These are phyloP conservation scores for Fusarium chuoi DNA, from an alignment of 2,329 filamentous ascomycete genomes.

Conservation along the genomic window DNA sequence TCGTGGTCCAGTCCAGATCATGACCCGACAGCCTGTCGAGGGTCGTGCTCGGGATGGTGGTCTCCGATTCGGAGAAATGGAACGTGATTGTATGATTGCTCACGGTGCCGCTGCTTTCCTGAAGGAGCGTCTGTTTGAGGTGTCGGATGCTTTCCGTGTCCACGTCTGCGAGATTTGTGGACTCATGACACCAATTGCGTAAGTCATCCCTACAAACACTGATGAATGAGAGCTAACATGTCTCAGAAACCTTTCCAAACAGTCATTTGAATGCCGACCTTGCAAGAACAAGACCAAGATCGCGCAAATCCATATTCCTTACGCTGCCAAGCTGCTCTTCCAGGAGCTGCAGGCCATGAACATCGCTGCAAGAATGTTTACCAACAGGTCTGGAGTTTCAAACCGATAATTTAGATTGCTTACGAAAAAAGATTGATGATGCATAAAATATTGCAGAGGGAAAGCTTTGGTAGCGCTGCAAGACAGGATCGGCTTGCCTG, in stretches of 20 bases:
- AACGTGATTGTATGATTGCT: constrained; percentile 99
- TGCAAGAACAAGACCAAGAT: constrained; percentile 99
- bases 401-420: constrained; percentile 64
- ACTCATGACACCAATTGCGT: constrained; percentile 99
- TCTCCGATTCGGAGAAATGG: constrained; percentile 99
- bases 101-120: constrained; percentile 96
- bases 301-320: constrained; percentile 96
- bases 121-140: constrained; percentile 96
- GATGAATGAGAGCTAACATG: constrained; percentile 47
- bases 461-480: constrained; percentile 6
- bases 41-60: constrained; percentile 98
- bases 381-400: constrained; percentile 79
- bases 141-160: constrained; percentile 96
- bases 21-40: constrained; percentile 96
- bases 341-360: constrained; percentile 99
- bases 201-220: constrained; percentile 60
- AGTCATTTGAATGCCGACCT: constrained; percentile 94
- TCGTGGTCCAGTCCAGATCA: constrained; percentile 93
- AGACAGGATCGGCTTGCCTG: constrained; percentile 20
- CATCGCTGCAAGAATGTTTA: constrained; percentile 97
- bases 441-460: constrained; percentile 15
- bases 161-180: constrained; percentile 99
- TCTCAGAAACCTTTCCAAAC: constrained; percentile 87
- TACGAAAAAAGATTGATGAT: constrained; percentile 16
- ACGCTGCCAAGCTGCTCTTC: constrained; percentile 97